Evolutionary conservation across 1,284 basidiomycete genomes (phyloP).

Genomic region (Papiliotrema laurentii): DNA sequence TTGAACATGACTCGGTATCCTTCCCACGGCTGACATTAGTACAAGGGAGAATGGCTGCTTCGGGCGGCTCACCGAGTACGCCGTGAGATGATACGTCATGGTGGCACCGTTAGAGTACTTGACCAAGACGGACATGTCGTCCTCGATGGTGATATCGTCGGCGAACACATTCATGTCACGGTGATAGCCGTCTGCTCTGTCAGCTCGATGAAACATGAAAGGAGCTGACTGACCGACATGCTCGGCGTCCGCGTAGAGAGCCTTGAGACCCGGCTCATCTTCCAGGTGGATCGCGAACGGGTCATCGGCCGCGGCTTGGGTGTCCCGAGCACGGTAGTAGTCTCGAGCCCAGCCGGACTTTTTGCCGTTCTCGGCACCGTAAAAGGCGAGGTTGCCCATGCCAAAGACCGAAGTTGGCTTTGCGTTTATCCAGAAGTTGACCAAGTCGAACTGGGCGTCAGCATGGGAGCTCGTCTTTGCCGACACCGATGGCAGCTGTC

Average conservation of each 20-base stretch:
- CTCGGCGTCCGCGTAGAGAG: constrained; percentile 50
- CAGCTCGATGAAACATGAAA: constrained; percentile 1
- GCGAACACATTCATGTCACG: constrained; percentile 53
- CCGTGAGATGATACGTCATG: constrained; percentile 56
- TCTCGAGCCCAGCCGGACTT: constrained; percentile 54
- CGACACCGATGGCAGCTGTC: too few relatives aligned
- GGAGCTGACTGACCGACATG: constrained; percentile 51
- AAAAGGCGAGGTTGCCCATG: constrained; percentile 54
- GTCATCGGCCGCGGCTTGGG: constrained; percentile 51
- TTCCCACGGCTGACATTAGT: constrained; percentile 45
- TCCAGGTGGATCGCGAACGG: constrained; percentile 56
- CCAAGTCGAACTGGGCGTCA: constrained; percentile 34
- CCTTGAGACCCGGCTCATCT: constrained; percentile 51
- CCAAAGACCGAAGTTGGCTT: constrained; percentile 55
- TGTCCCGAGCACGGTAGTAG: constrained; percentile 52
- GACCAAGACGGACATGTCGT: constrained; percentile 57
- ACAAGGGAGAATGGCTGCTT: neutral
- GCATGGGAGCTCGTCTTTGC: neutral
- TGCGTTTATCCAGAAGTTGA: constrained; percentile 58
- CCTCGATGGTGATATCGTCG: constrained; percentile 55
- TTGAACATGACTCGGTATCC: constrained; percentile 58
- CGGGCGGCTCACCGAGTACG: constrained; percentile 31
- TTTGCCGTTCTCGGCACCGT: constrained; percentile 53
- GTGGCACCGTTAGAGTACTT: constrained; percentile 54
- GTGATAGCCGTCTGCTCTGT: constrained; percentile 39